These are phyloP conservation scores for Lathyrus oleraceus DNA, from an alignment of 306 rosid species.

Conservation along the genomic window DNA sequence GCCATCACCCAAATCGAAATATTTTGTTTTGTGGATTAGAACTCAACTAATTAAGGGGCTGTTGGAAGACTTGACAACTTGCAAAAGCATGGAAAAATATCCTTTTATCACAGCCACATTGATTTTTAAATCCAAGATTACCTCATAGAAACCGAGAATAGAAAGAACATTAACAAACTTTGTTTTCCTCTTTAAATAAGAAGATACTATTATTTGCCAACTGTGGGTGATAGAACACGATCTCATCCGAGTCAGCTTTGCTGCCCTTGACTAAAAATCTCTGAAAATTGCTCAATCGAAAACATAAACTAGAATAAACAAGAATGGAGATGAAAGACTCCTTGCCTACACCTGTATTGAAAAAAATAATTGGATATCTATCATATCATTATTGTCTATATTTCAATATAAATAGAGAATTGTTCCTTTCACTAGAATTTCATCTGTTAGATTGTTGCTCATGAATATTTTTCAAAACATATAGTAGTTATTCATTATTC, in stretches of 20 bases:
- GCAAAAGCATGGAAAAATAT: neutral
- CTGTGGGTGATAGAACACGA: constrained; percentile 21
- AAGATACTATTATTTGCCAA: constrained; percentile 2
- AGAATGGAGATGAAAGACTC: constrained; percentile 8
- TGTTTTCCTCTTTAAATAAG: neutral
- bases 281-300: constrained; percentile 5
- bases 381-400: constrained; percentile 10
- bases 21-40: constrained; percentile 18
- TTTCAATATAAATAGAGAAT: constrained; percentile 7
- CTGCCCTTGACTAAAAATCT: constrained; percentile 15
- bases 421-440: constrained; percentile 21
- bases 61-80: neutral
- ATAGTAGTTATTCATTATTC: constrained; percentile 6
- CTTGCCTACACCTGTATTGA: neutral
- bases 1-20: constrained; percentile 9
- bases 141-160: neutral
- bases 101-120: constrained; percentile 17
- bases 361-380: constrained; percentile 19
- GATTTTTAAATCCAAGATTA: constrained; percentile 12
- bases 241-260: constrained; percentile 5
- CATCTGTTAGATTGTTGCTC: constrained; percentile 2
- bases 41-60: constrained; percentile 1
- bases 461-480: constrained; percentile 24
- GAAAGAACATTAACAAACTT: constrained; percentile 11
- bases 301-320: constrained; percentile 13